Evolutionary conservation across 2,329 filamentous ascomycete genomes (phyloP).

Genomic region (Penicillium hesseltinei): DNA sequence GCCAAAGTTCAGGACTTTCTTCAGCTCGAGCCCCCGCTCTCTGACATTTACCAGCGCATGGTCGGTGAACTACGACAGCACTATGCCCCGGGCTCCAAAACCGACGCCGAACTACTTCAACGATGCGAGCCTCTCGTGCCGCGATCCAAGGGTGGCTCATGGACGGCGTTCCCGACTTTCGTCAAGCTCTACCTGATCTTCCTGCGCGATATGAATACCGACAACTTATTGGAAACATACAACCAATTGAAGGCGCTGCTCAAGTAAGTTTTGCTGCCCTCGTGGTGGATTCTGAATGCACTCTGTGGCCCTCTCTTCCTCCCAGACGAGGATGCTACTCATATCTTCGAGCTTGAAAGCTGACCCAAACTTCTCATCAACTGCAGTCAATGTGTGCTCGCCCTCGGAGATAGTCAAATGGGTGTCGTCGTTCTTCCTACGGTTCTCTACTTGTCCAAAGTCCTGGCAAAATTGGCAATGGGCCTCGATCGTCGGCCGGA

Average conservation of each 20-base stretch:
- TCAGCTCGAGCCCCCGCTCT: slow-evolving; percentile 69
- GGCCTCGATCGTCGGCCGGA: slow-evolving; percentile 78
- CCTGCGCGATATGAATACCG: slow-evolving; percentile 74
- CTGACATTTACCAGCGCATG: slow-evolving; percentile 66
- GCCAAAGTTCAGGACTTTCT: slow-evolving; percentile 66
- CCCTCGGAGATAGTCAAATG: slow-evolving; percentile 73
- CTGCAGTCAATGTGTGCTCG: slow-evolving; percentile 73
- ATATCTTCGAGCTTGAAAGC: not conserved
- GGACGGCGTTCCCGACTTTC: slow-evolving; percentile 76
- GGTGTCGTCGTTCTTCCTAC: slow-evolving; percentile 80
- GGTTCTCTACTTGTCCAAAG: slow-evolving; percentile 75
- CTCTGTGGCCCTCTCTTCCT: not conserved
- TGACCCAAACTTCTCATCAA: slow-evolving; percentile 4
- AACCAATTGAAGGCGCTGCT: slow-evolving; percentile 70
- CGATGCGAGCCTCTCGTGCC: slow-evolving; percentile 65
- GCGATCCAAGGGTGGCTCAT: slow-evolving; percentile 64
- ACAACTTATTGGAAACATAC: slow-evolving; percentile 73
- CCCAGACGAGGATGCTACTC: not conserved
- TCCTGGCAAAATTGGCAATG: slow-evolving; percentile 79
- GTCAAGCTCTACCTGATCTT: slow-evolving; percentile 79
- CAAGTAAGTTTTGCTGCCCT: slow-evolving; percentile 57
- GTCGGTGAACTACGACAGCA: slow-evolving; percentile 62
- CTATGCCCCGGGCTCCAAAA: slow-evolving; percentile 51
- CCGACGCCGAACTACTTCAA: slow-evolving; percentile 55
- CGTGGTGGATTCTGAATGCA: not conserved